Evolutionary conservation across 305 asterid genomes (phyloP), one percentile per base, ranked within the genome.

Genomic region (Fraxinus paxiana): DNA sequence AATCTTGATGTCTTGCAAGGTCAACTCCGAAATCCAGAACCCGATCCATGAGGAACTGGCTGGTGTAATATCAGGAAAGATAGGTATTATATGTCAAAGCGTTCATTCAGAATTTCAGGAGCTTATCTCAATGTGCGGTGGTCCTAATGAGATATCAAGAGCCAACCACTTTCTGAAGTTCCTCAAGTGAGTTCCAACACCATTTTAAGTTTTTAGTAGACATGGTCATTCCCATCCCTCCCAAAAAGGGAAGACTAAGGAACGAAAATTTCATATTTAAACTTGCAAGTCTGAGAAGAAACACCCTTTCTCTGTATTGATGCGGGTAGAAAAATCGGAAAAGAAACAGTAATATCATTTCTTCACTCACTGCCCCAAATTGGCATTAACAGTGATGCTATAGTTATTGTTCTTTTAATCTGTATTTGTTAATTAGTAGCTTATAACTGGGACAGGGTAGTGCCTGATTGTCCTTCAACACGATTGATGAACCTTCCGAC

Each of bases 101-200:
- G 98, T 88, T 79, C 71, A 43, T 80, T 84, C 90, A 46, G 99
- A 95, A 86, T 91, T 92, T 82, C 90, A 88, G 88, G 93, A 91
- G 90, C 91, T 95, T 82, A 84, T 95, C 80, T 83, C 91, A 83
- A 92, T 92, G 94, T 92, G 92, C 77, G 98, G 97, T 74, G 99
- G 99, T 82, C 90, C 95, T 70, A 92, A 86, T 78, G 98, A 95
- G 87, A 95, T 90, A 86, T 72, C 85, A 81, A 89, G 99, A 84
- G 93, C 97, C 71, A 83, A 85, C 79, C 89, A 85, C 87, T 56
- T 93, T 84, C 84, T 91, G 88, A 89, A 91, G 80, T 87, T 86
- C 83, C 90, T 95, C 86, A 91, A 86, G 99, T 93, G 84, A 89
- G 94, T 87, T 81, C 75, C 77, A 30, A 54, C 38, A 43, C 10